Conservation (phyloP, 1,284 basidiomycete genomes). For the Meira miltonrushii region DNA sequence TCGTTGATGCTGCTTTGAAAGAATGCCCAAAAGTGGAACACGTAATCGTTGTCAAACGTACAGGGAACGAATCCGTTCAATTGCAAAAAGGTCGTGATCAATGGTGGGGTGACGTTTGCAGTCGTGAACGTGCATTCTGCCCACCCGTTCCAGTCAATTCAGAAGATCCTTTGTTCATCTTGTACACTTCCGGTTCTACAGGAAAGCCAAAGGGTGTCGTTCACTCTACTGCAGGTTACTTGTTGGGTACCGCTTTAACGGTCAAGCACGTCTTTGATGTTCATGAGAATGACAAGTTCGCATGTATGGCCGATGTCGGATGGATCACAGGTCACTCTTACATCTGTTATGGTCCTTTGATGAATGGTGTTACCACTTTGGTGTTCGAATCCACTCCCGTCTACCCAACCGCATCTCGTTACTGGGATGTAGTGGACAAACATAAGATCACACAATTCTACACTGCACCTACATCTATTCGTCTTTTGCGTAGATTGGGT, state of each 20-base stretch:
- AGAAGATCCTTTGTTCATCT: slow-evolving; percentile 95
- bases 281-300: slow-evolving; percentile 71
- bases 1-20: slow-evolving; percentile 86
- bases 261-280: slow-evolving; percentile 96
- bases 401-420: slow-evolving; percentile 89
- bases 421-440: slow-evolving; percentile 93
- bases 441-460: slow-evolving; percentile 72
- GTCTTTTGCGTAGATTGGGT: slow-evolving; percentile 81
- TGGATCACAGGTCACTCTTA: slow-evolving; percentile 99
- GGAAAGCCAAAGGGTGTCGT: slow-evolving; percentile 97
- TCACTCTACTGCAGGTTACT: slow-evolving; percentile 88
- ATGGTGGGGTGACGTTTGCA: slow-evolving; percentile 93
- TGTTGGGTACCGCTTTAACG: slow-evolving; percentile 82
- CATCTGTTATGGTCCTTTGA: slow-evolving; percentile 92
- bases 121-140: slow-evolving; percentile 80
- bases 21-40: slow-evolving; percentile 81
- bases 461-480: slow-evolving; percentile 60
- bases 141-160: slow-evolving; percentile 77
- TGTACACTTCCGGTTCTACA: slow-evolving; percentile 89
- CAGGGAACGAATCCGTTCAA: slow-evolving; percentile 70
- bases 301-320: slow-evolving; percentile 97
- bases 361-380: slow-evolving; percentile 82
- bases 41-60: slow-evolving; percentile 82
- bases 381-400: slow-evolving; percentile 96
- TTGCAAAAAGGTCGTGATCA: slow-evolving; percentile 80